phyloP scores from a whole-genome alignment of 306 rosid species.

The Quercus variabilis region DNA sequence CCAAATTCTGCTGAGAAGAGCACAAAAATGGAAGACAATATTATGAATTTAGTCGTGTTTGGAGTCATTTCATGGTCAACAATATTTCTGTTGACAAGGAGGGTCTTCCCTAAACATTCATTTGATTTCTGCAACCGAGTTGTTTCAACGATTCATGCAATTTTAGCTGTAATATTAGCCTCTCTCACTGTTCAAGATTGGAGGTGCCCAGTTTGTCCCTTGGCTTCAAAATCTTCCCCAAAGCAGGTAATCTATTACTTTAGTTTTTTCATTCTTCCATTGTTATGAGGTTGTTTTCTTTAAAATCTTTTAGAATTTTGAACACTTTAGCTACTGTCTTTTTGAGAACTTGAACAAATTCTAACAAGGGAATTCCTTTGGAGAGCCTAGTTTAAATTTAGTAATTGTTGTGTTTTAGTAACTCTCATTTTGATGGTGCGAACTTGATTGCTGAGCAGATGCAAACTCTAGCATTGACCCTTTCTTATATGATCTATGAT shows the following conservation, averaged over 20 bases:
- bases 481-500: slow-evolving; percentile 78
- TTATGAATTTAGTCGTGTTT: slow-evolving; percentile 31
- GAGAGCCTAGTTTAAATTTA: no score
- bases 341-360: not conserved
- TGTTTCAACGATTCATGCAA: slow-evolving; percentile 71
- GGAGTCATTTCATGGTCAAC: slow-evolving; percentile 79
- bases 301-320: not conserved
- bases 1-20: not conserved
- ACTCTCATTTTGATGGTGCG: not conserved
- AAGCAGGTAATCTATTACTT: slow-evolving; percentile 43
- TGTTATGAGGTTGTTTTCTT: not conserved
- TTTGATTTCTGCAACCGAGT: slow-evolving; percentile 67
- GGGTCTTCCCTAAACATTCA: slow-evolving; percentile 38
- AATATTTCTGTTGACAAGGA: slow-evolving; percentile 43
- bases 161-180: slow-evolving; percentile 58
- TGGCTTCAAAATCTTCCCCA: slow-evolving; percentile 55
- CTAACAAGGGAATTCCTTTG: no score
- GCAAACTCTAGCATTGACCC: slow-evolving; percentile 54
- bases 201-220: slow-evolving; percentile 33
- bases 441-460: slow-evolving; percentile 38
- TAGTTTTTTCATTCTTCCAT: slow-evolving; percentile 18
- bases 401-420: not conserved
- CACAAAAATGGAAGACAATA: slow-evolving; percentile 38
- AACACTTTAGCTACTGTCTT: no score
- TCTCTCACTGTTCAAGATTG: slow-evolving; percentile 40